Conservation (phyloP, 345 rosid species). For the Ceriops tagal region DNA sequence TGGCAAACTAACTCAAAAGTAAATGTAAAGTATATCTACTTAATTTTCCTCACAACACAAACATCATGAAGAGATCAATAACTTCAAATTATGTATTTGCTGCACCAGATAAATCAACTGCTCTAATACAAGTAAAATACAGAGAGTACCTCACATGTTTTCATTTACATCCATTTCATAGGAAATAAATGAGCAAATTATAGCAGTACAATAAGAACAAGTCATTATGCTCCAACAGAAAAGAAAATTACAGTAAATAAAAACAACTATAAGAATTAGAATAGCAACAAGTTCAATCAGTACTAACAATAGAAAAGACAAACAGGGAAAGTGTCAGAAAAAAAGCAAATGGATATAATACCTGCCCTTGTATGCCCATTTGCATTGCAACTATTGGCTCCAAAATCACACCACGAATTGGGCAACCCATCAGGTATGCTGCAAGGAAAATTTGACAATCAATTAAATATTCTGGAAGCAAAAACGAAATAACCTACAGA, state of each 20-base stretch:
- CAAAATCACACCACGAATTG: conserved; percentile 87
- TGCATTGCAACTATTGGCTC: conserved; percentile 87
- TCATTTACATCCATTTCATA: too few species aligned
- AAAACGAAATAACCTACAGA: neutral
- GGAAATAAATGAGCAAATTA: too few species aligned
- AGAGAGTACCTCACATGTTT: too few species aligned
- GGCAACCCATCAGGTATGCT: conserved; percentile 97
- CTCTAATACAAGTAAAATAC: too few species aligned
- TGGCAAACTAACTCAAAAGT: neutral
- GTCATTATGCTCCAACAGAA: neutral
- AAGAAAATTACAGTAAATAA: too few species aligned
- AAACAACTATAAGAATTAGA: too few species aligned
- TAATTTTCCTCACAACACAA: neutral
- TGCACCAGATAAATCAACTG: too few species aligned
- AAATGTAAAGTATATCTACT: neutral
- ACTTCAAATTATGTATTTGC: neutral
- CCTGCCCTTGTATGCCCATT: conserved; percentile 97
- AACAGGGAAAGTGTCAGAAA: neutral
- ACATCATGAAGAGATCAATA: neutral
- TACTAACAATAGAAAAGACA: conserved; percentile 2
- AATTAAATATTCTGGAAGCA: conserved; percentile 7
- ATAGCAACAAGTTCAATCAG: neutral
- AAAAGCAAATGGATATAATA: conserved; percentile 22
- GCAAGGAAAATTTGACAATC: conserved; percentile 21
- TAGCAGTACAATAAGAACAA: neutral